phyloP scores from a whole-genome alignment of 306 rosid genomes.

The Chamaecrista fasciculata region DNA sequence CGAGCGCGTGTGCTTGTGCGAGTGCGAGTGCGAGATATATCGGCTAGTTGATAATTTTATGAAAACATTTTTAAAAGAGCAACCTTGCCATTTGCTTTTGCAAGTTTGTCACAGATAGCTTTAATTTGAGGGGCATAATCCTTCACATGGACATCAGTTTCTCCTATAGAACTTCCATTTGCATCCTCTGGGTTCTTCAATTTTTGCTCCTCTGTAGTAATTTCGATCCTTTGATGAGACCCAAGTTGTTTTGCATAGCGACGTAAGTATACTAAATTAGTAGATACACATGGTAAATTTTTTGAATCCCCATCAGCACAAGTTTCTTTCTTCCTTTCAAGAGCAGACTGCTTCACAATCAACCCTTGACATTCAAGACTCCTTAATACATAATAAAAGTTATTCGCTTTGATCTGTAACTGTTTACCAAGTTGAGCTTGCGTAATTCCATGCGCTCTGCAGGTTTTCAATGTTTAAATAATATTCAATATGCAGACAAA shows the following conservation, averaged over 20 bases:
- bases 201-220: conserved; percentile 45
- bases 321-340: conserved; percentile 65
- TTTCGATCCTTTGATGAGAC: conserved; percentile 65
- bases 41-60: neutral
- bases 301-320: conserved; percentile 41
- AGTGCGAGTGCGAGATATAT: no score
- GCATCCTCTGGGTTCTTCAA: conserved; percentile 29
- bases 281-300: conserved; percentile 45
- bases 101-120: conserved; percentile 66
- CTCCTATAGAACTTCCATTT: conserved; percentile 19
- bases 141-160: conserved; percentile 57
- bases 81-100: conserved; percentile 81
- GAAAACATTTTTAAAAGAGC: conserved; percentile 20
- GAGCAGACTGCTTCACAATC: conserved; percentile 64
- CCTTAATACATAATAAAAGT: conserved; percentile 62
- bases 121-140: conserved; percentile 75
- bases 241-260: conserved; percentile 70
- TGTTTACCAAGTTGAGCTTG: conserved; percentile 72
- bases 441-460: conserved; percentile 64
- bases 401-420: conserved; percentile 57
- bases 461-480: neutral
- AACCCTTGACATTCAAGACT: conserved; percentile 82
- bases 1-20: no score
- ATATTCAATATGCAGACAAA: conserved; percentile 1
- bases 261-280: conserved; percentile 71